Conservation (phyloP, 73 alveolate species). For the Tetrahymena elliotti region DNA sequence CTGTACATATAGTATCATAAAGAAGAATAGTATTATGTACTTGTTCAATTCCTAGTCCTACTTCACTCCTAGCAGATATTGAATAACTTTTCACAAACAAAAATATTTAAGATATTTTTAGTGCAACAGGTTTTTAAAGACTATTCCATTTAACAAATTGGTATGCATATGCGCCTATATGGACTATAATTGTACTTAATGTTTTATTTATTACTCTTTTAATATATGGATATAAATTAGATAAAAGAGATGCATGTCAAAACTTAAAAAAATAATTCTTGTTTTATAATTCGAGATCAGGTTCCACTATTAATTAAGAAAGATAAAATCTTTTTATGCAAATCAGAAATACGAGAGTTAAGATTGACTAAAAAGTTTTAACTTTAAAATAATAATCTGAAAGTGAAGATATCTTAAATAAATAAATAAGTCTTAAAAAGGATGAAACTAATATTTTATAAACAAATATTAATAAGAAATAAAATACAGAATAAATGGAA, state of each 20-base stretch:
- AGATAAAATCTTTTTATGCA: too few relatives aligned
- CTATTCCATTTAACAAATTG: not conserved
- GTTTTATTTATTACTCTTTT: not conserved
- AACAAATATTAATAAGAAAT: too few relatives aligned
- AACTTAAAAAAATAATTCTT: not conserved
- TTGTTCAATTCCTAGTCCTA: not conserved
- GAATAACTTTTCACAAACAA: not conserved
- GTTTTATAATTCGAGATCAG: not conserved
- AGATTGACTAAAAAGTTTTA: too few relatives aligned
- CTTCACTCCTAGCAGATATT: not conserved
- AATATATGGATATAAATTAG: not conserved
- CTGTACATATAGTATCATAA: not conserved
- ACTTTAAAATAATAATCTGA: too few relatives aligned
- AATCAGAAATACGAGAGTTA: too few relatives aligned
- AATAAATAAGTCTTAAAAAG: too few relatives aligned
- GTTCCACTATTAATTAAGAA: not conserved
- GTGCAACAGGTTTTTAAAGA: not conserved
- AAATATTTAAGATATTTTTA: not conserved
- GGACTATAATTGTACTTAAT: not conserved
- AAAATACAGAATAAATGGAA: too few relatives aligned
- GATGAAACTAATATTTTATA: too few relatives aligned
- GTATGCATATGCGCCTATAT: not conserved
- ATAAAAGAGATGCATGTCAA: not conserved
- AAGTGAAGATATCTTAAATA: too few relatives aligned
- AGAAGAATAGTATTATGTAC: not conserved